phyloP scores from a whole-genome alignment of 2,329 filamentous ascomycete species.

The Nigrospora sphaerica region DNA sequence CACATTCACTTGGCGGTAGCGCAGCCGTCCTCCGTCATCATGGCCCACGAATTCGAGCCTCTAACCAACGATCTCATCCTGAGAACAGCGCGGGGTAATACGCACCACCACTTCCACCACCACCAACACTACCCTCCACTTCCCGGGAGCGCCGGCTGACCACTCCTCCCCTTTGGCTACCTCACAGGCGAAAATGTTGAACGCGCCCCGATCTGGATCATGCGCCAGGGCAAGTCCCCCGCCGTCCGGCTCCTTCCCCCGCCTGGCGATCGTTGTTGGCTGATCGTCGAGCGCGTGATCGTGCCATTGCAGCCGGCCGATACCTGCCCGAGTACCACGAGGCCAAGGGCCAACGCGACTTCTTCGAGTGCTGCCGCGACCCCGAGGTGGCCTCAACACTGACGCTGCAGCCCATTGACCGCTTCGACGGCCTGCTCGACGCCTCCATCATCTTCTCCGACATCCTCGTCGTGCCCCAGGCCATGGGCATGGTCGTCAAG shows the following conservation, averaged over 20 bases:
- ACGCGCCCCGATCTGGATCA: conserved; percentile 95
- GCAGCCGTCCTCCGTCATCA: conserved; percentile 29
- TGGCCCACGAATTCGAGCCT: conserved; percentile 69
- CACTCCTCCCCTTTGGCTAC: neutral
- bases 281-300: neutral
- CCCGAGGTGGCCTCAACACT: conserved; percentile 89
- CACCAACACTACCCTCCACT: too few species aligned
- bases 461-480: conserved; percentile 95
- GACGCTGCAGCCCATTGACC: conserved; percentile 90
- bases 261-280: neutral
- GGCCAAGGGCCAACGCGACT: conserved; percentile 84
- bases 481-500: conserved; percentile 96
- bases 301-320: conserved; percentile 62
- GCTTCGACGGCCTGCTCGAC: conserved; percentile 84
- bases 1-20: neutral
- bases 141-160: too few species aligned
- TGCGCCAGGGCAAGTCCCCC: conserved; percentile 76
- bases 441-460: conserved; percentile 99
- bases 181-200: conserved; percentile 76
- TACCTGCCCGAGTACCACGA: conserved; percentile 98
- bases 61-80: conserved; percentile 90
- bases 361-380: conserved; percentile 94
- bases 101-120: too few species aligned
- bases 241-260: neutral
- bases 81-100: conserved; percentile 76